A percentile compares a stretch with the other conserved stretches of the same genome.
These are phyloP conservation scores for Sistotremastrum niveocremeum DNA, from an alignment of 768 basidiomycete genomes.

Conservation along the genomic window DNA sequence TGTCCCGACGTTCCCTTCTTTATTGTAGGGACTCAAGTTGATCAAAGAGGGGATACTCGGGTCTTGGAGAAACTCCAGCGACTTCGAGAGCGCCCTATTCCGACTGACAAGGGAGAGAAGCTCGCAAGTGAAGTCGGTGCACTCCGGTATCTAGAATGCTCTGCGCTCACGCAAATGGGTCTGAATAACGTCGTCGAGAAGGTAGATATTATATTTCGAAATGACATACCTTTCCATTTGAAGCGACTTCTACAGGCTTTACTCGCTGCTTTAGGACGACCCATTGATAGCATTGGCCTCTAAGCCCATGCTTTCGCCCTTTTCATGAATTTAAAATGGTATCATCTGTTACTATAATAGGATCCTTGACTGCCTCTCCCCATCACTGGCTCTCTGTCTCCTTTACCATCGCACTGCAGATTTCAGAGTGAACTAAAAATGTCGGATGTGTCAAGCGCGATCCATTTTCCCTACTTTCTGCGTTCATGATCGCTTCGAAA, in stretches of 20 bases:
- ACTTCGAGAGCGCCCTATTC: constrained; percentile 93
- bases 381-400: no score
- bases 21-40: constrained; percentile 97
- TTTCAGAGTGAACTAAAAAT: no score
- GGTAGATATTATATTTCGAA: constrained; percentile 34
- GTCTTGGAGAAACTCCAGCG: constrained; percentile 91
- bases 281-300: constrained; percentile 31
- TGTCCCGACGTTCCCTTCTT: constrained; percentile 99
- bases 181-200: constrained; percentile 99
- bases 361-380: no score
- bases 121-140: constrained; percentile 96
- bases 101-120: constrained; percentile 77
- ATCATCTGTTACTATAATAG: no score
- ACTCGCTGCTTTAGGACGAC: constrained; percentile 95
- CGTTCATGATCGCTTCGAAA: no score
- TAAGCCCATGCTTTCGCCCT: no score
- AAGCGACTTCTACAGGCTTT: constrained; percentile 53
- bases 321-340: no score
- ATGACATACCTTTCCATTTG: not conserved
- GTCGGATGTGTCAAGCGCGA: no score
- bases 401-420: no score
- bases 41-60: constrained; percentile 84
- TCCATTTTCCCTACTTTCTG: no score
- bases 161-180: constrained; percentile 97
- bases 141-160: constrained; percentile 98